A percentile compares a stretch with the other conserved stretches of the same genome.
phyloP scores from a whole-genome alignment of 495 filamentous ascomycete species.

The Penicillium pulvis region DNA sequence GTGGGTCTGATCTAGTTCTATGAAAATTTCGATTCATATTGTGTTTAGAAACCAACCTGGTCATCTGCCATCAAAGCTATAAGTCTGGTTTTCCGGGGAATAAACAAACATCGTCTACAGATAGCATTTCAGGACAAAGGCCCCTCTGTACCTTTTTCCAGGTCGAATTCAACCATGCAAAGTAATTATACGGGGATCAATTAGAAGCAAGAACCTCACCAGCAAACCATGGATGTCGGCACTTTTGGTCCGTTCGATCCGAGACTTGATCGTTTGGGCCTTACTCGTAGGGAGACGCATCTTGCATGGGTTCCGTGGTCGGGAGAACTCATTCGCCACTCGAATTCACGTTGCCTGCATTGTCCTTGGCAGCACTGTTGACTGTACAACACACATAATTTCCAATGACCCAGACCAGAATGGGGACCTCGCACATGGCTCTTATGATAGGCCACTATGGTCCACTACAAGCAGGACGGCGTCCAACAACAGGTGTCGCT shows the following conservation, averaged over 20 bases:
- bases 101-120: conserved; percentile 8
- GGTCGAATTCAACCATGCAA: neutral
- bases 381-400: neutral
- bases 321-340: conserved; percentile 12
- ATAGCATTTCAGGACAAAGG: conserved; percentile 5
- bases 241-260: conserved; percentile 11
- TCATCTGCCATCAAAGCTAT: neutral
- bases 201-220: conserved; percentile 3
- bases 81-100: neutral
- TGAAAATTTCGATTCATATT: neutral
- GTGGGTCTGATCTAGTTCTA: neutral
- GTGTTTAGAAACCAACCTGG: neutral
- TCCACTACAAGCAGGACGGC: conserved; percentile 10
- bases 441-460: conserved; percentile 13
- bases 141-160: conserved; percentile 7
- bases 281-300: conserved; percentile 1
- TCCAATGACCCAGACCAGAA: neutral
- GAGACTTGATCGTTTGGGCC: neutral
- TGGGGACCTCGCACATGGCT: conserved; percentile 1
- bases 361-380: neutral
- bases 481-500: conserved; percentile 11
- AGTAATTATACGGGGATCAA: conserved; percentile 1
- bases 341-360: neutral
- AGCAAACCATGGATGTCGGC: conserved; percentile 7
- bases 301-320: conserved; percentile 11